Base-by-base conservation (phyloP, 2,329 filamentous ascomycete species). In the Xylariaceae sp. region DNA sequence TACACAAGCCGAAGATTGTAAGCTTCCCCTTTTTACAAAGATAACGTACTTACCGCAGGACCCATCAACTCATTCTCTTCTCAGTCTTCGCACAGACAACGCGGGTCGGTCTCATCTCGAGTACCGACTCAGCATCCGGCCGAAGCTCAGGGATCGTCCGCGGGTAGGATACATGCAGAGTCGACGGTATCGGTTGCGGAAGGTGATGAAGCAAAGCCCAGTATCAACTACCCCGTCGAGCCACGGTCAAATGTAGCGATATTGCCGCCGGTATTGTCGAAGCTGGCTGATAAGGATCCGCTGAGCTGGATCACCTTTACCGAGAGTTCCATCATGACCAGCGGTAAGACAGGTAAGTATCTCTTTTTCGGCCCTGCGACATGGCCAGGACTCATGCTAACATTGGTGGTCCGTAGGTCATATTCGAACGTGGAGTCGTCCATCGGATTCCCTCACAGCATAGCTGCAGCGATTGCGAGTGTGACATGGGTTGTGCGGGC, bases 241-340 rank as follows among this genome's bases (percentile, higher is more conserved):
- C 86, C 92, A n/a, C 83, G 91, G 66, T 84, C 89, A 35, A 85
- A 86, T 67, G 95, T 90, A 51, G 89, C 93, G 18, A 88, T 93
- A 75, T 77, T 97, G 57, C 93, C 93, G 55, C 93, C 94, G 51
- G 92, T 99, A 30, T 86, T 96, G 82, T 90, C 88, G 52, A 97
- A 96, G 74, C 79, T 83, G 10, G 85, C 96, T 42, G 92, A 96
- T 73, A 85, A 87, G 62, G 91, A 97, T 74, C 92, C 92, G 56
- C 79, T 96, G 51, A 90, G 86, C 73, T 96, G 92, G 88, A 76
- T 99, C 45, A 89, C 87, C n/a, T 99, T 99, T 69, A 92, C 93
- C 57, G 88, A 97, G 72, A 88, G 96, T 68, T 88, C 88, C 64
- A 96, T 99, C 66, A 87, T 97, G 70, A 97, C 92, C 42, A 91